Base-by-base conservation (phyloP, 176 grass and related monocot species). In the Cymbopogon citratus region DNA sequence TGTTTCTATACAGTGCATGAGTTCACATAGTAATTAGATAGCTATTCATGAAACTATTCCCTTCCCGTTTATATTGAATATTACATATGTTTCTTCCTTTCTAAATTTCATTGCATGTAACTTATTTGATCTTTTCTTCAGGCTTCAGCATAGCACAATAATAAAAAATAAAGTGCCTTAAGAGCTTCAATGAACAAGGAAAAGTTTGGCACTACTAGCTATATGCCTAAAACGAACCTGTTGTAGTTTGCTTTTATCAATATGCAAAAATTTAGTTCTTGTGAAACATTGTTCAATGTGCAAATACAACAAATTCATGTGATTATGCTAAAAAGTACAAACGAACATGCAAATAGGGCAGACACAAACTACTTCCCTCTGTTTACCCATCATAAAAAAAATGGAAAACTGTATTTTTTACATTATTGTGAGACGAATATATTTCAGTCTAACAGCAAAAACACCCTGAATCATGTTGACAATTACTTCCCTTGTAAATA, bases 121-220 rank as follows among this genome's bases (percentile, higher is more conserved):
- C 44, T 23, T 45, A n/a, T 68, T 68, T 71, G 24, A 13, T 71
- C 0, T 19, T 62, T 52, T 25, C 24, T 33, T n/a, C n/a, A n/a
- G n/a, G n/a, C 31, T 68, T 75, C 29, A n/a, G 59, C 14, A 59
- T 59, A 78, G 36, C 74, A 79, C 46, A 65, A 13, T n/a, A 5
- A 83, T 25, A 2, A 76, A 66, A 4, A 54, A 34, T 24, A 69
- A 46, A 77, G 24, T 35, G 3, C 28, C 24, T 82, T 26, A 14
- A 48, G 49, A 75, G 61, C 41, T 77, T 76, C 7, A 63, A 87
- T 27, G 56, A 66, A 73, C 51, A 57, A 86, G 12, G 28, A 87
- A 63, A 45, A 54, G 16, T 12, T 65, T 63, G 63, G 2, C 27
- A 49, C 12, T 52, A 29, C 63, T 24, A 51, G 38, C 39, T 28